Evolutionary conservation across 2,329 filamentous ascomycete species (phyloP).

Genomic region (Paecilomyces sp.): DNA sequence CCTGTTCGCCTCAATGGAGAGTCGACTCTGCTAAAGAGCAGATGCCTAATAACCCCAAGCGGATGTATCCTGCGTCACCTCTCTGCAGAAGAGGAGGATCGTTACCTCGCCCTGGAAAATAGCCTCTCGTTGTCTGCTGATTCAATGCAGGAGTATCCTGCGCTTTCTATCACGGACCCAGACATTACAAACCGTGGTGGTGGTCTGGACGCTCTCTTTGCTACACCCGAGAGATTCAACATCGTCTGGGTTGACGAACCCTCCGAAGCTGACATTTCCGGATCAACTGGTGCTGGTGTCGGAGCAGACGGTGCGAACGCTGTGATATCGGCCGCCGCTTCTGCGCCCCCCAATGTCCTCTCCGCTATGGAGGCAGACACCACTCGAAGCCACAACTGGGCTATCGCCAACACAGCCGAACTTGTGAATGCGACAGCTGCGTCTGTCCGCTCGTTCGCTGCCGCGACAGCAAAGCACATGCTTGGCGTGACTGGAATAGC

Average conservation of each 20-base stretch:
- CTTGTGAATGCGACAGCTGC: slow-evolving; percentile 27
- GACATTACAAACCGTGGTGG: slow-evolving; percentile 38
- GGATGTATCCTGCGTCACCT: slow-evolving; percentile 40
- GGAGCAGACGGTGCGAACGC: slow-evolving; percentile 15
- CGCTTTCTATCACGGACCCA: slow-evolving; percentile 27
- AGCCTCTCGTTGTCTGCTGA: slow-evolving; percentile 21
- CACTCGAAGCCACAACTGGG: slow-evolving; percentile 30
- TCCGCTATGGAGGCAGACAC: slow-evolving; percentile 34
- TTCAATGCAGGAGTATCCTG: slow-evolving; percentile 32
- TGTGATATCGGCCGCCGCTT: slow-evolving; percentile 9
- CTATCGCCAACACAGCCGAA: slow-evolving; percentile 27
- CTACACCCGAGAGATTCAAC: slow-evolving; percentile 38
- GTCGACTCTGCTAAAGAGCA: slow-evolving; percentile 29
- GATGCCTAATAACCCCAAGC: slow-evolving; percentile 38
- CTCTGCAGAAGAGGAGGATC: slow-evolving; percentile 38
- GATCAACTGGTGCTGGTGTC: slow-evolving; percentile 14
- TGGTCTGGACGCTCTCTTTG: slow-evolving; percentile 38
- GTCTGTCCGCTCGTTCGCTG: slow-evolving; percentile 27
- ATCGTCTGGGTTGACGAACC: slow-evolving; percentile 38
- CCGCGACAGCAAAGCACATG: slow-evolving; percentile 30
- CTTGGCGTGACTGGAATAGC: slow-evolving; percentile 24
- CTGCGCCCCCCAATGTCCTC: slow-evolving; percentile 29
- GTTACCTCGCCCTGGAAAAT: slow-evolving; percentile 39
- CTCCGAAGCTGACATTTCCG: slow-evolving; percentile 16
- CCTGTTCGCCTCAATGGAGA: slow-evolving; percentile 31